These are phyloP conservation scores for Ophiognomonia clavigignenti-juglandacearum DNA, from an alignment of 2,329 filamentous ascomycete species.

Conservation along the genomic window DNA sequence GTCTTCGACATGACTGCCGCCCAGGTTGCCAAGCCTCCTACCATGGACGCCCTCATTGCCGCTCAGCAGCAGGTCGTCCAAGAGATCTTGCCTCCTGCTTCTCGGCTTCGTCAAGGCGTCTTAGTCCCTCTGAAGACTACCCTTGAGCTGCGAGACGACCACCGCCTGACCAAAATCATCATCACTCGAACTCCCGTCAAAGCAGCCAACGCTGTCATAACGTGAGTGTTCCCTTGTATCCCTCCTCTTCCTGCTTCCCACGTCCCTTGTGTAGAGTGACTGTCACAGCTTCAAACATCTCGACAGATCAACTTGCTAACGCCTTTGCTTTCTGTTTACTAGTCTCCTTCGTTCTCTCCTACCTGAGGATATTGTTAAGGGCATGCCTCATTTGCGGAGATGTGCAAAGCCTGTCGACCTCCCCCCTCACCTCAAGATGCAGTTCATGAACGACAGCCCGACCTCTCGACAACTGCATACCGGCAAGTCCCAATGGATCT, in stretches of 20 bases:
- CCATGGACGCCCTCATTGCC: conserved; percentile 21
- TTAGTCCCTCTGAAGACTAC: conserved; percentile 61
- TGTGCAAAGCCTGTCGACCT: conserved; percentile 69
- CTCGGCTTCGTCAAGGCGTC: conserved; percentile 38
- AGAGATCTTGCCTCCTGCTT: conserved; percentile 24
- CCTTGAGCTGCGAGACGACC: conserved; percentile 56
- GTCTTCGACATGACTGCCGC: conserved; percentile 11
- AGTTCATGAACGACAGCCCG: conserved; percentile 55
- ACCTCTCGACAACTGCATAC: conserved; percentile 52
- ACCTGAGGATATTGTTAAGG: conserved; percentile 57
- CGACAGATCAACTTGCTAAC: conserved; percentile 20
- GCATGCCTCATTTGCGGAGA: conserved; percentile 67
- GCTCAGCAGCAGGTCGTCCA: conserved; percentile 27
- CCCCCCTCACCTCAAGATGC: conserved; percentile 58
- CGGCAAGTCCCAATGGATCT: conserved; percentile 56
- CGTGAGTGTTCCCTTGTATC: conserved; percentile 46
- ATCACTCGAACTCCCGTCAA: conserved; percentile 69
- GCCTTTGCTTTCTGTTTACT: conserved; percentile 8
- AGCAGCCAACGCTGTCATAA: conserved; percentile 66
- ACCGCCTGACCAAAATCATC: conserved; percentile 58
- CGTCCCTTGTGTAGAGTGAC: not conserved
- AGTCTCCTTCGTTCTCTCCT: conserved; percentile 53
- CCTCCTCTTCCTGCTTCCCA: not conserved
- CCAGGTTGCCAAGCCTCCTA: conserved; percentile 9
- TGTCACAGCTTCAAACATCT: too few species aligned